phyloP scores from a whole-genome alignment of 2,329 filamentous ascomycete species.

The Gyromitra esculenta region DNA sequence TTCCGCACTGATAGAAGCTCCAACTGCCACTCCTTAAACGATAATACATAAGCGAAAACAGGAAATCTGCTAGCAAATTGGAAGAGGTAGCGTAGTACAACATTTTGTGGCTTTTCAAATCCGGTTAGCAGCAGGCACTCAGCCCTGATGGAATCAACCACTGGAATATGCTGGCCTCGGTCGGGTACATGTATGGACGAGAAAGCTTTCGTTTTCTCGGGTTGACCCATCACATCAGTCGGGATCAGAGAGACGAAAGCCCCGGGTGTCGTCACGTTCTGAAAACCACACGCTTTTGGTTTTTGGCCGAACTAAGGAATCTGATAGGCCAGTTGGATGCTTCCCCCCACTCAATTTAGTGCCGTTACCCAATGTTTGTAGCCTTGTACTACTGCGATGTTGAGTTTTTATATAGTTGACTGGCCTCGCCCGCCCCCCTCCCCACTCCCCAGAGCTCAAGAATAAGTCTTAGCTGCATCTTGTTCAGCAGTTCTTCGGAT shows the following conservation, averaged over 20 bases:
- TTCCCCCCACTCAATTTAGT: neutral
- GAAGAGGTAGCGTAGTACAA: neutral
- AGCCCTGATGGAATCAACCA: no score
- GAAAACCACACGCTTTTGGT: neutral
- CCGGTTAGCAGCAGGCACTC: neutral
- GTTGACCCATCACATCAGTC: neutral
- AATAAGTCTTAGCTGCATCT: neutral
- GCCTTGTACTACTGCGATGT: neutral
- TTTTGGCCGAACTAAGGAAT: neutral
- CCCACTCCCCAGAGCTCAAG: neutral
- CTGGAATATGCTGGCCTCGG: neutral
- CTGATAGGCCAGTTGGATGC: neutral
- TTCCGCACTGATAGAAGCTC: neutral
- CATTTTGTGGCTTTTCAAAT: neutral
- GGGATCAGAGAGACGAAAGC: neutral
- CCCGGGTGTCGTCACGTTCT: neutral
- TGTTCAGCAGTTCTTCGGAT: neutral
- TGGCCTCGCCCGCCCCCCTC: neutral
- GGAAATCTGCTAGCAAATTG: neutral
- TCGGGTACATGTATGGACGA: no score
- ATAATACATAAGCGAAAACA: neutral
- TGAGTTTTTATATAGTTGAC: neutral
- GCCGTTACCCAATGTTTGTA: neutral
- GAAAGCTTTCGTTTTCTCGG: neutral
- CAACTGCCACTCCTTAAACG: neutral